Conservation (phyloP, 1,139 yeast genomes). For the Kazachstania sp. region DNA sequence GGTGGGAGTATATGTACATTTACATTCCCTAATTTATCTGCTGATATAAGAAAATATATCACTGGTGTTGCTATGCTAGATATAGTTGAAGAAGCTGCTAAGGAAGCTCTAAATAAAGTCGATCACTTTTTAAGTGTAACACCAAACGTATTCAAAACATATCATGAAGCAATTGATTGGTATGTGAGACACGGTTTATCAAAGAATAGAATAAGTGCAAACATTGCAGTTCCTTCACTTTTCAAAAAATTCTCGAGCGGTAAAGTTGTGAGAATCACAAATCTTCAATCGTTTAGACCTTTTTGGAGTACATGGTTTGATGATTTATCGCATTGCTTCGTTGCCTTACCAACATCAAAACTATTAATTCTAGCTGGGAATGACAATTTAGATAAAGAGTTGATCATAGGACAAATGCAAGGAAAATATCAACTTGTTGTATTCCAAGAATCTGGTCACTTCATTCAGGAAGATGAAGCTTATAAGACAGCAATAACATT, state of each 20-base stretch:
- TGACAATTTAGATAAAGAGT: constrained; percentile 72
- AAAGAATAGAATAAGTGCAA: constrained; percentile 53
- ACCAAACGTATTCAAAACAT: constrained; percentile 49
- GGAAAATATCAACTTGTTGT: constrained; percentile 86
- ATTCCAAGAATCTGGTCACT: constrained; percentile 79
- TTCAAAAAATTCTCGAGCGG: constrained; percentile 29
- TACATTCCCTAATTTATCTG: constrained; percentile 30
- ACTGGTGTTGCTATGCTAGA: constrained; percentile 74
- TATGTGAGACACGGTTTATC: constrained; percentile 51
- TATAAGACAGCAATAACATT: constrained; percentile 52
- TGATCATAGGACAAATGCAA: constrained; percentile 96
- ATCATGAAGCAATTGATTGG: constrained; percentile 72
- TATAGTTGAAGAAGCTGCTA: constrained; percentile 90
- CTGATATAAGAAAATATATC: constrained; percentile 27
- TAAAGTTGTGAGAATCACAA: constrained; percentile 51
- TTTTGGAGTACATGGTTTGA: constrained; percentile 82
- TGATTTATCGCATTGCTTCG: constrained; percentile 57
- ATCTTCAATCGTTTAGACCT: constrained; percentile 49
- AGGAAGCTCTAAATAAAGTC: constrained; percentile 60
- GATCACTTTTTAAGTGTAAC: constrained; percentile 50
- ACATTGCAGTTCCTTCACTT: constrained; percentile 67
- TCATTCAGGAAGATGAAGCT: constrained; percentile 86
- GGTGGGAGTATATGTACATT: constrained; percentile 82
- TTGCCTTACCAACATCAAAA: constrained; percentile 50
- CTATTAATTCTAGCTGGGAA: constrained; percentile 80